Evolutionary conservation across 2,329 filamentous ascomycete species (phyloP).

Genomic region (Diaporthe velutina): DNA sequence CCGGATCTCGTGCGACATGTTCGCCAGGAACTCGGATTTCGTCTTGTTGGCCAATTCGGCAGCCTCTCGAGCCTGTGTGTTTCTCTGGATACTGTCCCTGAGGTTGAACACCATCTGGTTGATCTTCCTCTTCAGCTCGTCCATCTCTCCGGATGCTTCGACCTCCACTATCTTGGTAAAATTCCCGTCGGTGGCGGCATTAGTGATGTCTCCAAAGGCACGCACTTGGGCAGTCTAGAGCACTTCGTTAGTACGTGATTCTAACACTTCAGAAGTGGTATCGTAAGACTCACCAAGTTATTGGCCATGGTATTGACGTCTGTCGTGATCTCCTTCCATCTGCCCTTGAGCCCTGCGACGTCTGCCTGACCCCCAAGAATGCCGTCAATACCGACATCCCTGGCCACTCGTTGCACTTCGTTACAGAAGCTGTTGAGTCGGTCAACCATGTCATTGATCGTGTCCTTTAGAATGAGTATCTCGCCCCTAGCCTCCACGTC

Average conservation of each 20-base stretch:
- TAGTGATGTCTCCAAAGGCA: slow-evolving; percentile 98
- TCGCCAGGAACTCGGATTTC: slow-evolving; percentile 97
- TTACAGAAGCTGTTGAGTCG: slow-evolving; percentile 95
- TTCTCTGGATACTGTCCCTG: slow-evolving; percentile 95
- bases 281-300: slow-evolving; percentile 63
- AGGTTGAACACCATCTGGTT: slow-evolving; percentile 99
- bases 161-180: slow-evolving; percentile 98
- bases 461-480: slow-evolving; percentile 93
- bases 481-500: slow-evolving; percentile 96
- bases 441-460: slow-evolving; percentile 99
- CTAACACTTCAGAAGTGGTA: not conserved
- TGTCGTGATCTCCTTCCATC: slow-evolving; percentile 98
- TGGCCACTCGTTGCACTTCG: slow-evolving; percentile 93
- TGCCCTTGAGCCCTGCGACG: slow-evolving; percentile 89
- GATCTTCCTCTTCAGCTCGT: slow-evolving; percentile 98
- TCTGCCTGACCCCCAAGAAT: slow-evolving; percentile 99
- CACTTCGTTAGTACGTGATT: slow-evolving; percentile 48
- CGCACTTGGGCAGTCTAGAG: slow-evolving; percentile 93
- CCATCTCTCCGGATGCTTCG: slow-evolving; percentile 98
- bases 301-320: slow-evolving; percentile 94
- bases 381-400: slow-evolving; percentile 96
- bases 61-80: slow-evolving; percentile 94
- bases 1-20: slow-evolving; percentile 98
- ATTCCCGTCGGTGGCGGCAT: slow-evolving; percentile 95
- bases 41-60: slow-evolving; percentile 98